Base-by-base conservation (phyloP, 2,329 filamentous ascomycete species). In the Fusarium abutilonis region DNA sequence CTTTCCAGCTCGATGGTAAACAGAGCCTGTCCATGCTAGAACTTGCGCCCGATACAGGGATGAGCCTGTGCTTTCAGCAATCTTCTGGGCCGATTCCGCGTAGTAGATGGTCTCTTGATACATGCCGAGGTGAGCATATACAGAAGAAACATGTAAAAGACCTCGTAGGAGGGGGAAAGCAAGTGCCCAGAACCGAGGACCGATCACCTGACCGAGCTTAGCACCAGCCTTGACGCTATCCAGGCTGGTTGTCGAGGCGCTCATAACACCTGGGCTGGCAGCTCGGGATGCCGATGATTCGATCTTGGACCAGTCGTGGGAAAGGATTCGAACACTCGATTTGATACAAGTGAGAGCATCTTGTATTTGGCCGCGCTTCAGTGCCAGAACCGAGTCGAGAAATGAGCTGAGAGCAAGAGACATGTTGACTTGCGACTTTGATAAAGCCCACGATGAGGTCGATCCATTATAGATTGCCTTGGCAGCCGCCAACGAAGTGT, bases 21-120 rank as follows among this genome's bases (percentile, higher is more conserved):
- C 75, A 2, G 79, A 82, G 2, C 83, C 84, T 13, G 83, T 77
- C 80, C 84, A 84, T 5, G 81, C 78, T 4, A 82, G 79, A 8
- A 82, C 82, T 60, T 86, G 81, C 1, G 84, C 82, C 38, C 79
- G 75, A 67, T 85, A 84, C 11, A 88, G 81, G 32, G 84, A 80
- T 0, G 90, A 88, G 43, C 84, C 80, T 9, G 90, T 85, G n/a
- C 84, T 86, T 56, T 83, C 82, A 19, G 91, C 91, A 57, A 96
- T 85, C 69, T 90, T 92, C 50, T 89, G 81, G 0, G 93, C 93
- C 68, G 95, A 90, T 66, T 97, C 90, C 2, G 90, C 89, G 67
- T 96, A 96, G 73, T 93, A 95, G 1, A 94, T 78, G 2, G 94
- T 94, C 73, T 98, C 94, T 58, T 92, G 88, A 63, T 93, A 92